Evolutionary conservation across 1,284 basidiomycete genomes (phyloP).

Genomic region (Pulveroboletus sp.): DNA sequence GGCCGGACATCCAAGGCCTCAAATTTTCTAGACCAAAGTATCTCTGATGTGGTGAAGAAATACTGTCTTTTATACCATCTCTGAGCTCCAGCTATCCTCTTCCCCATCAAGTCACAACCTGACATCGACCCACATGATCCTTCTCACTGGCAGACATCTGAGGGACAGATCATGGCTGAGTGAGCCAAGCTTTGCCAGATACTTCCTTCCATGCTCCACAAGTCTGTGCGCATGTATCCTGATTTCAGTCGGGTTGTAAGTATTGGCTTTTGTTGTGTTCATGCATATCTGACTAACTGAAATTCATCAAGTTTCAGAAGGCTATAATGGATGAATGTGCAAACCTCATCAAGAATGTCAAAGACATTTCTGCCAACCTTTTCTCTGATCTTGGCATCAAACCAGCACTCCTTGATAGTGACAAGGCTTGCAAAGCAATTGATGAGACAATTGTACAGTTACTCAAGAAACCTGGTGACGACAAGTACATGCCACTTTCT

Average conservation of each 20-base stretch:
- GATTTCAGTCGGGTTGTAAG: not conserved
- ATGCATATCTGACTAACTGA: not conserved
- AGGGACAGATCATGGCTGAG: not conserved
- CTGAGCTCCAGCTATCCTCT: not conserved
- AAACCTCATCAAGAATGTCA: slow-evolving; percentile 10
- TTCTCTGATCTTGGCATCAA: slow-evolving; percentile 3
- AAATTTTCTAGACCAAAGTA: not conserved
- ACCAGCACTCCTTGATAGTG: not conserved
- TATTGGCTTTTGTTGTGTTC: not conserved
- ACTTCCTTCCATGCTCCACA: not conserved
- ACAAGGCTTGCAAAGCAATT: not conserved
- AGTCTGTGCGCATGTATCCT: not conserved
- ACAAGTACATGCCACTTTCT: not conserved
- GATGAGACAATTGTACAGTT: not conserved
- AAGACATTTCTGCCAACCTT: not conserved
- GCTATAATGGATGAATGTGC: not conserved
- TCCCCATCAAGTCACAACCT: not conserved
- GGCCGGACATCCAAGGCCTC: not conserved
- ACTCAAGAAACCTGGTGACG: slow-evolving; percentile 3
- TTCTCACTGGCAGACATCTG: not conserved
- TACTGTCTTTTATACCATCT: slow-evolving; percentile 9
- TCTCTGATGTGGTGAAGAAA: not conserved
- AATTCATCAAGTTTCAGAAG: slow-evolving; percentile 1
- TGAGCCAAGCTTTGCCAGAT: not conserved
- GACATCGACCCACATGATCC: not conserved